A percentile compares a stretch with the other conserved stretches of the same genome.
These are phyloP conservation scores for Penicillium sp. DNA, from an alignment of 2,329 filamentous ascomycete genomes.

Conservation along the genomic window DNA sequence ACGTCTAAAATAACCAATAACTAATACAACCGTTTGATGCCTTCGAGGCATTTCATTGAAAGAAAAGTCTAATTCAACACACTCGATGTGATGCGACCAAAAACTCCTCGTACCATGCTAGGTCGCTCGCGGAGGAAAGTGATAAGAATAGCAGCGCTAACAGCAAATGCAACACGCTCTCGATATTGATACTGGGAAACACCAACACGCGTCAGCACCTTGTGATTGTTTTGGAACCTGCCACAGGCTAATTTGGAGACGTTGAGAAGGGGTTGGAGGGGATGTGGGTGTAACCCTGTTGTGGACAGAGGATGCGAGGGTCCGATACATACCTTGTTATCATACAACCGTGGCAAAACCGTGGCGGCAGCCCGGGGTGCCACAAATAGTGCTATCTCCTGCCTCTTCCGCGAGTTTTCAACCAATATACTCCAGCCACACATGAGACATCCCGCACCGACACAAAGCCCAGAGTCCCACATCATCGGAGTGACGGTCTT, in stretches of 20 bases:
- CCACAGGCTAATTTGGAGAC: conserved; percentile 10
- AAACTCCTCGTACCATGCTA: conserved; percentile 63
- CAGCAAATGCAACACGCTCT: conserved; percentile 65
- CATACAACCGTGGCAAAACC: conserved; percentile 69
- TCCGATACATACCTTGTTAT: conserved; percentile 41
- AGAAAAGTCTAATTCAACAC: conserved; percentile 26
- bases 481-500: conserved; percentile 54
- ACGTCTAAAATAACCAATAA: background rate
- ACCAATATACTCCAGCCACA: conserved; percentile 82
- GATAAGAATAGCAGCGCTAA: conserved; percentile 69
- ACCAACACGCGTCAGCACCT: conserved; percentile 22
- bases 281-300: conserved; percentile 23
- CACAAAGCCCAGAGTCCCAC: conserved; percentile 63
- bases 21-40: background rate
- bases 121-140: conserved; percentile 65
- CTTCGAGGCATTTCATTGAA: background rate
- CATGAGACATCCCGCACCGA: conserved; percentile 68
- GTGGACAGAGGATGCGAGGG: conserved; percentile 14
- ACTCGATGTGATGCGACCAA: conserved; percentile 56
- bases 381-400: conserved; percentile 78
- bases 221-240: conserved; percentile 10
- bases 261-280: conserved; percentile 5
- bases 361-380: conserved; percentile 75
- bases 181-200: conserved; percentile 61
- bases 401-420: conserved; percentile 64